Evolutionary conservation across 805 yeast genomes (phyloP).

Genomic region (Priceomyces melissophilus): DNA sequence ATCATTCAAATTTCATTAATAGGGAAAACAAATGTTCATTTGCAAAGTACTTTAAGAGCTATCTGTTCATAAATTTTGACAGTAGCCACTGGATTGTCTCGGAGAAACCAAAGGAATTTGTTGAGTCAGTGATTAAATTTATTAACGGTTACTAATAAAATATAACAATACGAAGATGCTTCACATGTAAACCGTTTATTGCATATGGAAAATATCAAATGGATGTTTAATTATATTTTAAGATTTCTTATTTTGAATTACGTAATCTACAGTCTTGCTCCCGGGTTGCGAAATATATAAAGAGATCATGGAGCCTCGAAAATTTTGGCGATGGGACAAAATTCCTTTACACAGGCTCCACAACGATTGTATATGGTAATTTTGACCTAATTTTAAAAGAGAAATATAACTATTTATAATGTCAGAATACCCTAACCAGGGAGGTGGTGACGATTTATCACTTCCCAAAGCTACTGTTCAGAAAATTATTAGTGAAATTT

Average conservation of each 20-base stretch:
- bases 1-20: conserved; percentile 38
- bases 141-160: too few species aligned
- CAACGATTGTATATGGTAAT: not conserved
- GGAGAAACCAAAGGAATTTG: conserved; percentile 34
- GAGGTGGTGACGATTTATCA: conserved; percentile 37
- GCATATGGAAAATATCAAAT: not conserved
- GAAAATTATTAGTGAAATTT: conserved; percentile 84
- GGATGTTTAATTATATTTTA: not conserved
- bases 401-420: conserved; percentile 12
- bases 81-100: conserved; percentile 40
- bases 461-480: conserved; percentile 84
- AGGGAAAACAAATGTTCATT: conserved; percentile 23
- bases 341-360: conserved; percentile 3
- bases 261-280: conserved; percentile 1
- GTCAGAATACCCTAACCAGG: conserved; percentile 38
- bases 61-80: conserved; percentile 17
- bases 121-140: not conserved
- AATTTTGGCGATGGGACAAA: conserved; percentile 3
- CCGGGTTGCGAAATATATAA: conserved; percentile 3
- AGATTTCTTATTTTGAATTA: not conserved
- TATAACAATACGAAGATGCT: too few species aligned
- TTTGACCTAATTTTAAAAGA: not conserved
- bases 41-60: conserved; percentile 22
- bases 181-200: not conserved
- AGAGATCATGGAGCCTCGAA: conserved; percentile 2